Evolutionary conservation across 345 rosid genomes (phyloP), one percentile per base, ranked within the genome.

Genomic region (Theobroma cacao): DNA sequence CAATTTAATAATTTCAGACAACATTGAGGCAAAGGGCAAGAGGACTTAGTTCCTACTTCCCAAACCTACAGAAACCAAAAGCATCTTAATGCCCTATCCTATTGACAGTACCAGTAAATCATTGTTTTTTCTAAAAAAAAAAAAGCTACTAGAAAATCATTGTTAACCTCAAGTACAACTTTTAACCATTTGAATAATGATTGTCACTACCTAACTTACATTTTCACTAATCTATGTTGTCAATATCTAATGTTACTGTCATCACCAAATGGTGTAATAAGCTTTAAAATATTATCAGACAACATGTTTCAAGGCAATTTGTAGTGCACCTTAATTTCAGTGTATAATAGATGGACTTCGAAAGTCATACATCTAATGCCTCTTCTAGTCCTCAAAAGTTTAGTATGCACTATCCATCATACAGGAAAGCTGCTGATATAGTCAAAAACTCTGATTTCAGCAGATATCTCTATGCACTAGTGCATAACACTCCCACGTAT

Each of bases 1-100:
- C n/a, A 75, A 79, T 61, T 76, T 47, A 12, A 50, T 20, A 72
- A 72, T 24, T 63, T 68, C 74, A 31, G 74, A 50, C 10, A 31
- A 66, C 60, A n/a, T 3, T 20, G 18, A 10, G 48, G 13, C 18
- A 71, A 20, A 71, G 41, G 75, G 59, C 3, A 71, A 33, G 1
- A 41, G 1, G 22, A 65, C 34, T 13, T 63, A 45, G 34, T 38
- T 68, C 9, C 11, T 55, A 24, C 22, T 41, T 48, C 62, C 12
- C 17, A 22, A 72, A 56, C 31, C 9, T 73, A n/a, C 41, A 22
- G 3, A 26, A 34, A 59, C 28, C 11, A 63, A 48, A 74, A 41
- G 18, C 26, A 15, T 58, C 47, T 36, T 18, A 34, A 34, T 68
- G 30, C 4, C 77, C 68, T 26, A 74, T 6, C 48, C 47, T 41